Evolutionary conservation across 441 rosid genomes (phyloP).

Genomic region (Arabidopsis lyrata): DNA sequence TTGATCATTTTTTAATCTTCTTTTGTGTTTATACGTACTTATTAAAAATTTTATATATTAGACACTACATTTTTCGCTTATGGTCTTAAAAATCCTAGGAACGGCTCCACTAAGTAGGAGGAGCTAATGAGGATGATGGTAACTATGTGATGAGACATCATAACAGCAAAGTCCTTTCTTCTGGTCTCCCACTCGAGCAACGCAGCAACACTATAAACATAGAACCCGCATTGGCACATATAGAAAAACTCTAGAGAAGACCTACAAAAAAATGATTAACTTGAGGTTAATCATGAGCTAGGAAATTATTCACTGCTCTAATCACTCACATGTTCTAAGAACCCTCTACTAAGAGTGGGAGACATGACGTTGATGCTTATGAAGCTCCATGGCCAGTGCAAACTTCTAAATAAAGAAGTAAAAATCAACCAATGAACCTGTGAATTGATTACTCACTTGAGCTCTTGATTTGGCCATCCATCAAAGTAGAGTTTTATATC

Average conservation of each 20-base stretch:
- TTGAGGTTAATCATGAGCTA: not conserved
- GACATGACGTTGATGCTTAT: not conserved
- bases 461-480: constrained; percentile 87
- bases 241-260: constrained; percentile 62
- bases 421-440: not conserved
- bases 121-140: constrained; percentile 74
- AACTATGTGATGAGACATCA: constrained; percentile 94
- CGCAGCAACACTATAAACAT: constrained; percentile 73
- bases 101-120: constrained; percentile 74
- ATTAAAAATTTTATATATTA: too few species aligned
- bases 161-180: constrained; percentile 85
- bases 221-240: constrained; percentile 92
- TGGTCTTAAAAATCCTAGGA: too few species aligned
- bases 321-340: not conserved
- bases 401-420: constrained; percentile 14
- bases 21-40: too few species aligned
- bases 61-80: too few species aligned
- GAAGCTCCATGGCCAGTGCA: constrained; percentile 16
- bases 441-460: constrained; percentile 59
- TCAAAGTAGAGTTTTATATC: constrained; percentile 58
- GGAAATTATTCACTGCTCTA: not conserved
- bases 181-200: constrained; percentile 86
- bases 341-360: not conserved
- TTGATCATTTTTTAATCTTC: too few species aligned
- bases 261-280: constrained; percentile 46